Percentiles rank a stretch among this genome's conserved stretches.
Evolutionary conservation across 495 filamentous ascomycete genomes (phyloP).

Genomic region (Tuber magnatum): DNA sequence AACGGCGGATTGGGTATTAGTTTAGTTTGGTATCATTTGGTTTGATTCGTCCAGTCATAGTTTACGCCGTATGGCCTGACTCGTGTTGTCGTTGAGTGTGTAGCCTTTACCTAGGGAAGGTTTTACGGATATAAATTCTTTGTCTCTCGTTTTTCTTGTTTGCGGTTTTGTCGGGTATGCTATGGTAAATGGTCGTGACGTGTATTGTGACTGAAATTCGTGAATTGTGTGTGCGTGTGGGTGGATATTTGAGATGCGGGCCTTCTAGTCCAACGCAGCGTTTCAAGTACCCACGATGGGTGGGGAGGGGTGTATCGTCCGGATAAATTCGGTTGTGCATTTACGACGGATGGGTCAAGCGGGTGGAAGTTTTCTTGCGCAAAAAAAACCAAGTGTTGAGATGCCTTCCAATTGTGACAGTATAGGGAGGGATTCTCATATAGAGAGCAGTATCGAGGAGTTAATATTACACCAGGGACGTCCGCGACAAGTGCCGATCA

Average conservation of each 20-base stretch:
- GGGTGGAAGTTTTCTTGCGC: not conserved
- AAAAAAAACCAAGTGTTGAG: no score
- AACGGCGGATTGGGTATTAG: not conserved
- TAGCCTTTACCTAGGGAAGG: not conserved
- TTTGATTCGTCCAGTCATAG: not conserved
- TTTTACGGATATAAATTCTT: not conserved
- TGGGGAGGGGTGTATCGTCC: not conserved
- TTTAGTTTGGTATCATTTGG: not conserved
- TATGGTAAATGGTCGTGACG: not conserved
- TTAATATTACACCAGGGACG: not conserved
- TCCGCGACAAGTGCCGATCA: not conserved
- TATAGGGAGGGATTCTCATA: not conserved
- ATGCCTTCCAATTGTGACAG: not conserved
- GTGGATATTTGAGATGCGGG: not conserved
- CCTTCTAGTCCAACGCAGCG: not conserved
- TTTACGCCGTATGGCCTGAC: not conserved
- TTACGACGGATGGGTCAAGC: not conserved
- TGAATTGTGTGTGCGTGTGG: not conserved
- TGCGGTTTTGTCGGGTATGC: not conserved
- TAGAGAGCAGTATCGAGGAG: not conserved
- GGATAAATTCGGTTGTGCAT: not conserved
- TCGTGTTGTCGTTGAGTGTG: not conserved
- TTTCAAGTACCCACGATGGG: not conserved
- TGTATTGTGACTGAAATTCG: not conserved
- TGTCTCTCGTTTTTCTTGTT: not conserved